Evolutionary conservation across 1,284 basidiomycete genomes (phyloP).

Genomic region (Cutaneotrichosporon sp.): DNA sequence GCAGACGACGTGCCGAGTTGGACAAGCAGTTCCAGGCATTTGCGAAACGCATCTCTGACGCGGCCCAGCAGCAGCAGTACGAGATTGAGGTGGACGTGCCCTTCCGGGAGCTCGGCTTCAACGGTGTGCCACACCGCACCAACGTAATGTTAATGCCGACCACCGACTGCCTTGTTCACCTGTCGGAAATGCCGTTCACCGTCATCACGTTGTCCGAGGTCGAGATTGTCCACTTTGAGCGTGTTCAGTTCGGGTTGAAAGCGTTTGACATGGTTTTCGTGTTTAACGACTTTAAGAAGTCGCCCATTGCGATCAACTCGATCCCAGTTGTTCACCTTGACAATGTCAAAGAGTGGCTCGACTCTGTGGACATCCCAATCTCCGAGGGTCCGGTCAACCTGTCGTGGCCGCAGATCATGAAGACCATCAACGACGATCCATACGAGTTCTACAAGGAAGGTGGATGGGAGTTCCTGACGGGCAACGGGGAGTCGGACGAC

Average conservation of each 20-base stretch:
- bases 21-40: conserved; percentile 96
- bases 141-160: conserved; percentile 93
- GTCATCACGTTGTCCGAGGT: conserved; percentile 93
- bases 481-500: conserved; percentile 62
- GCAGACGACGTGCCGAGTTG: conserved; percentile 77
- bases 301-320: conserved; percentile 90
- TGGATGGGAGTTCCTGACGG: conserved; percentile 88
- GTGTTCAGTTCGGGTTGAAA: conserved; percentile 93
- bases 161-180: conserved; percentile 92
- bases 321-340: conserved; percentile 87
- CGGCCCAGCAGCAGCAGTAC: conserved; percentile 62
- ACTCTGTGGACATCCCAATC: conserved; percentile 94
- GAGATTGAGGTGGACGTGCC: conserved; percentile 91
- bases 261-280: conserved; percentile 97
- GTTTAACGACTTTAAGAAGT: conserved; percentile 90
- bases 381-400: conserved; percentile 96
- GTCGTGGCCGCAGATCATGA: conserved; percentile 98
- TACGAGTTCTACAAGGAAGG: conserved; percentile 94
- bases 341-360: conserved; percentile 96
- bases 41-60: conserved; percentile 87
- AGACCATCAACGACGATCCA: conserved; percentile 91
- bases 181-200: conserved; percentile 92
- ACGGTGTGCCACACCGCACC: conserved; percentile 92
- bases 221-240: conserved; percentile 93
- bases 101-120: conserved; percentile 94